These are phyloP conservation scores for Penicillium angulare DNA, from an alignment of 495 filamentous ascomycete species.

Conservation along the genomic window DNA sequence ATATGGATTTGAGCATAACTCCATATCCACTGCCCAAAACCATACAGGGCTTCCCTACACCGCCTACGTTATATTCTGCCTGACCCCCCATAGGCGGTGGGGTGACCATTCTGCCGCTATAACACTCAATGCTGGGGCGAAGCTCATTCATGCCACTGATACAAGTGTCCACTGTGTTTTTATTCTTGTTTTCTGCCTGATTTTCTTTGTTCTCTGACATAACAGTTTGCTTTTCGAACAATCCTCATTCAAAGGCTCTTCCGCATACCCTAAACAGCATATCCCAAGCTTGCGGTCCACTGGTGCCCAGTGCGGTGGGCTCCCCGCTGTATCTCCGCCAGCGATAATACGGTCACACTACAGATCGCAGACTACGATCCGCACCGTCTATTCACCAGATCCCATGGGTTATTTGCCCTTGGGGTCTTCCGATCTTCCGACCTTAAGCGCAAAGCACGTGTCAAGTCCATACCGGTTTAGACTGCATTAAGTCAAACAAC, in stretches of 20 bases:
- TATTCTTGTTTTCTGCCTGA: too few species aligned
- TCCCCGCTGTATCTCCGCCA: conserved; percentile 30
- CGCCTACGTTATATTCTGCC: too few species aligned
- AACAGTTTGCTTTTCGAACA: neutral
- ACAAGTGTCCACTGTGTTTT: too few species aligned
- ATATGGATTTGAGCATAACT: too few species aligned
- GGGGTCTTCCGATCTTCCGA: conserved; percentile 10
- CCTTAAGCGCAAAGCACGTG: neutral
- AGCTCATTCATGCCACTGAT: too few species aligned
- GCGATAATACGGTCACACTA: conserved; percentile 11
- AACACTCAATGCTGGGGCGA: too few species aligned
- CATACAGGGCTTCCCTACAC: too few species aligned
- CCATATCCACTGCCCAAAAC: too few species aligned
- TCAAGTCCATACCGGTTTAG: neutral
- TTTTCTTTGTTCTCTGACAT: too few species aligned
- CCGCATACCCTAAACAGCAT: neutral
- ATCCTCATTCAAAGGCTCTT: neutral
- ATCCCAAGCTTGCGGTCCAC: conserved; percentile 18
- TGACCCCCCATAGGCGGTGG: too few species aligned
- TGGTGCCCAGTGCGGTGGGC: conserved; percentile 24
- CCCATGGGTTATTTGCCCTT: conserved; percentile 5
- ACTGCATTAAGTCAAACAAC: neutral
- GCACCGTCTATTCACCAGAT: neutral
- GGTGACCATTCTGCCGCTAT: too few species aligned
- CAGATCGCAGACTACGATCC: neutral